These are phyloP conservation scores for Lophiostoma macrostomum DNA, from an alignment of 495 filamentous ascomycete genomes.

Conservation along the genomic window DNA sequence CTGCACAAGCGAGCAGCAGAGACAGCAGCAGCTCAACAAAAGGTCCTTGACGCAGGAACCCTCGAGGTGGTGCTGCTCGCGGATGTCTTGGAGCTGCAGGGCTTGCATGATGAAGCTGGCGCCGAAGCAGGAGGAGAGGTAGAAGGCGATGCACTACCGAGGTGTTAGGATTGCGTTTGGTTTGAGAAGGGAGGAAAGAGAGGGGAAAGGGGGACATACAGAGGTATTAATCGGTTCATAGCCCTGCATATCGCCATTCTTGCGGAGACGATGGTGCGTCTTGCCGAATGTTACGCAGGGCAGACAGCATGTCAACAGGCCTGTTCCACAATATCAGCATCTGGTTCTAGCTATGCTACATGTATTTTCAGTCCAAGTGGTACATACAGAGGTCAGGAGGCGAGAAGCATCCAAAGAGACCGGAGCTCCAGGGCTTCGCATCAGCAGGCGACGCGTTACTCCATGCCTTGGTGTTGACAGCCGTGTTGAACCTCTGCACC, in stretches of 20 bases:
- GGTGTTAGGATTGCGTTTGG: background rate
- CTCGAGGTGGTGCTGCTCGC: constrained; percentile 44
- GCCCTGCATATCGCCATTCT: constrained; percentile 41
- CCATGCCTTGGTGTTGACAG: constrained; percentile 36
- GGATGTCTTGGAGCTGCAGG: constrained; percentile 47
- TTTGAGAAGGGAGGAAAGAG: background rate
- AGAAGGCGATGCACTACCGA: constrained; percentile 30
- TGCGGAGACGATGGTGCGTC: constrained; percentile 46
- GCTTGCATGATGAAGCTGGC: constrained; percentile 40
- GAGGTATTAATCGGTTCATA: constrained; percentile 47
- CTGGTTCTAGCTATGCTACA: too few species aligned
- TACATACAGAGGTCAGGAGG: constrained; percentile 38
- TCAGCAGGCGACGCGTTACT: constrained; percentile 35
- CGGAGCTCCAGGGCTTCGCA: constrained; percentile 35
- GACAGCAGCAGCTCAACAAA: constrained; percentile 44
- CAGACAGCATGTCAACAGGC: constrained; percentile 40
- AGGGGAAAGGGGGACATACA: constrained; percentile 27
- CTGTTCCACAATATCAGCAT: constrained; percentile 8
- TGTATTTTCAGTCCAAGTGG: background rate
- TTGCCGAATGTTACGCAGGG: constrained; percentile 51
- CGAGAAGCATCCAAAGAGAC: constrained; percentile 43
- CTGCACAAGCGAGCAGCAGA: constrained; percentile 41
- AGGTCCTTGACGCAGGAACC: constrained; percentile 44
- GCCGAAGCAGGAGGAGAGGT: constrained; percentile 36
- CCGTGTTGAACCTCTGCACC: constrained; percentile 39